Base-by-base conservation (phyloP, 1,139 yeast species). In the Kurtzmaniella quercitrusa region DNA sequence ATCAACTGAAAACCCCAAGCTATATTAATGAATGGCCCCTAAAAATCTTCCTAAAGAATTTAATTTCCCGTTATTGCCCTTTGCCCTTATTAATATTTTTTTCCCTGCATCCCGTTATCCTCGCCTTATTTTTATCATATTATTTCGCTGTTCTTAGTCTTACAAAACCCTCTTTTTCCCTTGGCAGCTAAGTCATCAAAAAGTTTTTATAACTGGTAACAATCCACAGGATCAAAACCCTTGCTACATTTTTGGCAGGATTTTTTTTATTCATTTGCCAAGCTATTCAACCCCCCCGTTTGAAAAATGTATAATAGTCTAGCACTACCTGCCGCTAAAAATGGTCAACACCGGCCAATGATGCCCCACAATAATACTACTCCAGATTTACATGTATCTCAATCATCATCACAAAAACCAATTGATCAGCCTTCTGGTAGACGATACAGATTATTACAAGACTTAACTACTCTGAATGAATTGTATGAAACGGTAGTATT, bases 371-470 rank as follows among this genome's bases (percentile, higher is more conserved):
- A 19, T 19, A 36, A 19, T 12, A 36, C 25, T 4, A 36, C 38
- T 12, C 38, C 38, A 11, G 38, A 36, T 21, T 16, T 36, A 12
- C 25, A 36, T 36, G 38, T 10, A 19, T 21, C 38, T 19, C n/a
- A n/a, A n/a, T 9, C 18, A 10, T 11, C 38, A 36, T 11, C 25
- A 6, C 11, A 19, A 9, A 36, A n/a, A 19, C 31, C 31, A 10
- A 27, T 27, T 5, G 31, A 27, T 27, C n/a, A n/a, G n/a, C 14
- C 31, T 3, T 27, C 31, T 4, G 31, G 31, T 6, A 27, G 31
- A 10, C 31, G 31, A 27, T 36, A 36, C 21, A 14, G 25, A 14
- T 21, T 36, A 10, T 36, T 36, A n/a, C 27, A 36, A 6, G 3
- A 11, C 7, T 36, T 36, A 14, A 19, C 38, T 12, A 18, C 23